These are phyloP conservation scores for Brassica juncea DNA, from an alignment of 345 rosid species.

Conservation along the genomic window DNA sequence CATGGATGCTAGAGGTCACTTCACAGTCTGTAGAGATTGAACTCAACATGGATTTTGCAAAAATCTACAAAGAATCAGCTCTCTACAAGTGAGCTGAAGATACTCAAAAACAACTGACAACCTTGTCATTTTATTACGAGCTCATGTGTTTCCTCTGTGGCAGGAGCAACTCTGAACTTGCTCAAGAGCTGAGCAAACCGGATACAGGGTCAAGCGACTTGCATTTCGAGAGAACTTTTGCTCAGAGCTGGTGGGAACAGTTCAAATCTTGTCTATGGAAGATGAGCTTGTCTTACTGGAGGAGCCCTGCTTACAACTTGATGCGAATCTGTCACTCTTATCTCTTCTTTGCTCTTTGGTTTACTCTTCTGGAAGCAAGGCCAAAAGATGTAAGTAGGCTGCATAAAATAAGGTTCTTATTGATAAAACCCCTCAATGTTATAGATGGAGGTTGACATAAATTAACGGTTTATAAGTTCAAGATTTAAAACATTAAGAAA, in stretches of 20 bases:
- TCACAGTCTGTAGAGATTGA: constrained; percentile 59
- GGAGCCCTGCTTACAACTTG: constrained; percentile 76
- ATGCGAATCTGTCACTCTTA: constrained; percentile 42
- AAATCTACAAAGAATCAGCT: constrained; percentile 51
- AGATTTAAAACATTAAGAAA: too few species aligned
- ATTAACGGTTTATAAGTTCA: too few species aligned
- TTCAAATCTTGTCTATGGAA: constrained; percentile 80
- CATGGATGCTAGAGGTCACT: constrained; percentile 80
- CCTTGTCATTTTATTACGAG: neutral
- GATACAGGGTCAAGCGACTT: constrained; percentile 52
- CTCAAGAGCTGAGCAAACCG: constrained; percentile 50
- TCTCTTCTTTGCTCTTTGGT: constrained; percentile 59
- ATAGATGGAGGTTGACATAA: too few species aligned
- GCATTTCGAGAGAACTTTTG: constrained; percentile 53
- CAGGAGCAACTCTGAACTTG: constrained; percentile 55
- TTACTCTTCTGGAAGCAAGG: constrained; percentile 71
- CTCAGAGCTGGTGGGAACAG: constrained; percentile 64
- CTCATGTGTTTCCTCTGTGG: neutral
- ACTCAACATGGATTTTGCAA: constrained; percentile 59
- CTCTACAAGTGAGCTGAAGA: constrained; percentile 53
- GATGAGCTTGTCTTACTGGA: constrained; percentile 76
- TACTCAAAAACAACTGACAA: neutral
- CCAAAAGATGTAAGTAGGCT: constrained; percentile 52
- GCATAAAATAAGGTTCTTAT: neutral
- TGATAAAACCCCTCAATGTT: too few species aligned